Evolutionary conservation across 805 yeast genomes (phyloP).

Genomic region (Cyberlindnera sargentensis): DNA sequence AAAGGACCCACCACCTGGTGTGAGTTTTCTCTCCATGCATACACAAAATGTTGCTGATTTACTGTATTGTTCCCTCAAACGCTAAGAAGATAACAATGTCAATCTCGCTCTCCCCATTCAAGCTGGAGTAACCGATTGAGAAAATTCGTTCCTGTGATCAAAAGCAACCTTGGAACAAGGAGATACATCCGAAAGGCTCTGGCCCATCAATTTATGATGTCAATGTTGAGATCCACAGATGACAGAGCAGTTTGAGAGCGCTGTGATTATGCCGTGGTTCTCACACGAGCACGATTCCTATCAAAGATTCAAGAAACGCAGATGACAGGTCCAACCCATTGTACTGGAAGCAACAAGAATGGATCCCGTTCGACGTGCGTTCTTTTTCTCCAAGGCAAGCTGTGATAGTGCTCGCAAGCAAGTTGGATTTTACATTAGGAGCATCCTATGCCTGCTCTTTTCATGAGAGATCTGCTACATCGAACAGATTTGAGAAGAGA

Average conservation of each 20-base stretch:
- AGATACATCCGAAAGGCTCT: slow-evolving; percentile 52
- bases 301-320: slow-evolving; percentile 25
- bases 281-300: slow-evolving; percentile 52
- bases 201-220: slow-evolving; percentile 44
- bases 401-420: slow-evolving; percentile 25
- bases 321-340: slow-evolving; percentile 28
- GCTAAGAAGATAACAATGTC: slow-evolving; percentile 26
- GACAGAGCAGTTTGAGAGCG: slow-evolving; percentile 45
- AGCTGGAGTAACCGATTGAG: slow-evolving; percentile 28
- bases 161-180: slow-evolving; percentile 46
- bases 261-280: slow-evolving; percentile 49
- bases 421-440: slow-evolving; percentile 43
- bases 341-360: slow-evolving; percentile 45
- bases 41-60: neutral
- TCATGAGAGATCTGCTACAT: no score
- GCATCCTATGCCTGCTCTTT: no score
- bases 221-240: slow-evolving; percentile 28
- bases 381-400: slow-evolving; percentile 51
- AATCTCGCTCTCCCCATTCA: slow-evolving; percentile 23
- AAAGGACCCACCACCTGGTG: no score
- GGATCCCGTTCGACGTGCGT: slow-evolving; percentile 49
- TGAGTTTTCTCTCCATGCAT: neutral
- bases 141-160: slow-evolving; percentile 38
- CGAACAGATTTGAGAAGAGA: no score
- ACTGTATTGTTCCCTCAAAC: no score